Base-by-base conservation (phyloP, 2,329 filamentous ascomycete species). In the Trichophaea hybrida region DNA sequence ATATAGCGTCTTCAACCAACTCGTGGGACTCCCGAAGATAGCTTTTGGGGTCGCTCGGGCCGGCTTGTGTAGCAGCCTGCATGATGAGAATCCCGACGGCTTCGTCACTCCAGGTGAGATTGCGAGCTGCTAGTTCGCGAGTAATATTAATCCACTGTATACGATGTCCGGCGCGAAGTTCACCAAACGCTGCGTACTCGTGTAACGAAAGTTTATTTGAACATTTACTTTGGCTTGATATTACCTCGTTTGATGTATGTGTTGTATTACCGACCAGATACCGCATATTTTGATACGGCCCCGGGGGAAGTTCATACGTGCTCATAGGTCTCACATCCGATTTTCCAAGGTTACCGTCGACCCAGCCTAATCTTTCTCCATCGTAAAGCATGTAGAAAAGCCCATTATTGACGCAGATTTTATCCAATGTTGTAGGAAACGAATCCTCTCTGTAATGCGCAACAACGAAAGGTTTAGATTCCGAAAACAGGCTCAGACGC, bases 81-180 rank as follows among this genome's bases (percentile, higher is more conserved):
- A 74, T 66, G 0, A 82, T 55, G 0, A 82, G 66, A 1, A 75
- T 63, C 4, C 70, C 70, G 0, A 77, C 77, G 46, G 80, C 76
- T 0, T 70, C 60, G 46, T 76, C 76, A 8, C 75, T 76, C 38
- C 80, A 76, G 49, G 80, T 75, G 0, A 84, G 56, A 1, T 71
- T 71, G 0, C 76, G 75, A 1, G 72, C 70, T 0, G 70, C 68
- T 2, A 84, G 68, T 64, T 82, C 76, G 0, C 72, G 66, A 0
- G 80, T 66, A 2, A 84, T 75, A 56, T 82, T 83, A 6, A 72
- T 66, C 77, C 80, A 84, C 55, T 80, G 77, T 6, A 81, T 69
- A 0, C 69, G 66, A 15, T 72, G 60, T 0, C 80, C 80, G 1
- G 76, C 67, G 0, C 76, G 74, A 1, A 84, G 63, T 0, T 74